Evolutionary conservation across 164 flowering plant genomes (phyloP).

Genomic region (Euptelea pleiosperma): DNA sequence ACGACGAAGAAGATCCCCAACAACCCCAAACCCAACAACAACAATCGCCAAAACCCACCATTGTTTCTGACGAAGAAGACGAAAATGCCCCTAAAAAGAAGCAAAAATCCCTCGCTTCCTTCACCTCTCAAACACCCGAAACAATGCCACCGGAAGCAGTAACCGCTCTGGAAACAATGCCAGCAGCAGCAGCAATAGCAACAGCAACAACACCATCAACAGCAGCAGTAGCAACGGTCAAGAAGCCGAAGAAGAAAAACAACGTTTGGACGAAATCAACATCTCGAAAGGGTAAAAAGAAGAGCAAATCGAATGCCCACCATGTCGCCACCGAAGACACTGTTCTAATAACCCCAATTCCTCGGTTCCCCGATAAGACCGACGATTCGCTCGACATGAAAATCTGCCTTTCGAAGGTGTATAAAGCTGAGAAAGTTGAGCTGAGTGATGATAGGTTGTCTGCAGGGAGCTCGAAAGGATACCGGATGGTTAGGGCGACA

Average conservation of each 20-base stretch:
- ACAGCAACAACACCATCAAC: neutral
- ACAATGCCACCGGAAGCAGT: neutral
- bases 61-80: slow-evolving; percentile 23
- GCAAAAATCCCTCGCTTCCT: slow-evolving; percentile 37
- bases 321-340: slow-evolving; percentile 36
- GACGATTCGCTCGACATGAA: slow-evolving; percentile 65
- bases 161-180: neutral
- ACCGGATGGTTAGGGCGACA: slow-evolving; percentile 94
- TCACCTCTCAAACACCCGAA: slow-evolving; percentile 9
- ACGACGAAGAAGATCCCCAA: slow-evolving; percentile 5
- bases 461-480: slow-evolving; percentile 84
- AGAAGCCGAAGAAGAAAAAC: slow-evolving; percentile 67
- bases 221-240: slow-evolving; percentile 16
- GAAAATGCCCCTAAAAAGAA: slow-evolving; percentile 52
- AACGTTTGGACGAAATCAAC: slow-evolving; percentile 74
- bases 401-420: slow-evolving; percentile 76
- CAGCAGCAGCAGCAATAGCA: slow-evolving; percentile 1
- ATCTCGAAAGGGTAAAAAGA: slow-evolving; percentile 70
- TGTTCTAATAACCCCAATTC: slow-evolving; percentile 62
- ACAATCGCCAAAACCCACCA: slow-evolving; percentile 24
- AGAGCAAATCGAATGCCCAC: slow-evolving; percentile 37
- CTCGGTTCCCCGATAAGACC: slow-evolving; percentile 62
- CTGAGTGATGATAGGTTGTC: slow-evolving; percentile 75
- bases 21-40: slow-evolving; percentile 11
- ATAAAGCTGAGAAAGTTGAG: slow-evolving; percentile 95